Conservation (phyloP, 1,139 yeast genomes). For the Saccharomyces hybrid region DNA sequence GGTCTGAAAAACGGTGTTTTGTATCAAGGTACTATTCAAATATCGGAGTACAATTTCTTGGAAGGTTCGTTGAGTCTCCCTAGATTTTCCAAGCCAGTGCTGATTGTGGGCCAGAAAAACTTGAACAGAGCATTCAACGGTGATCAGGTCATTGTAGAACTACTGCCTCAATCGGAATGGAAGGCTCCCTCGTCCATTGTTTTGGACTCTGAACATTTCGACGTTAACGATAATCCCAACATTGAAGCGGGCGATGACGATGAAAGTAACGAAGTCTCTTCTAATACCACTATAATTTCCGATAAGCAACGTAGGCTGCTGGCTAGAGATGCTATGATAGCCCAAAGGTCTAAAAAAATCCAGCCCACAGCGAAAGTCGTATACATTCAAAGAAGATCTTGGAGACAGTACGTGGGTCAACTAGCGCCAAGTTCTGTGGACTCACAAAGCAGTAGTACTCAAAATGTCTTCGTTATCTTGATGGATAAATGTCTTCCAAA, state of each 20-base stretch:
- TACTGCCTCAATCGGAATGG: constrained; percentile 84
- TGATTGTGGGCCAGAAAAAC: constrained; percentile 74
- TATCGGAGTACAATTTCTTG: constrained; percentile 78
- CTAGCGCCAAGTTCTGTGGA: constrained; percentile 74
- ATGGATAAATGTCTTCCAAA: constrained; percentile 89
- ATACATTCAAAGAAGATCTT: constrained; percentile 80
- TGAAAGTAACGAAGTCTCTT: constrained; percentile 13
- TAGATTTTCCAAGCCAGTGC: constrained; percentile 73
- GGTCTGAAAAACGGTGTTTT: constrained; percentile 84
- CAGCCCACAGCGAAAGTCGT: constrained; percentile 93
- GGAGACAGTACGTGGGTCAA: constrained; percentile 97
- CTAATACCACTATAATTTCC: constrained; percentile 39
- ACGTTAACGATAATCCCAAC: constrained; percentile 56
- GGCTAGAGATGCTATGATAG: constrained; percentile 65
- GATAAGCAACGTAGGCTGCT: constrained; percentile 71
- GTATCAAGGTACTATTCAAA: constrained; percentile 74
- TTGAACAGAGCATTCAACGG: constrained; percentile 89
- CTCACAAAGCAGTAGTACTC: constrained; percentile 47
- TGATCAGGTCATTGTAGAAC: constrained; percentile 84
- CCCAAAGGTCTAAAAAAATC: constrained; percentile 48
- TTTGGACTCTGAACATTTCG: constrained; percentile 63
- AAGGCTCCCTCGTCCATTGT: constrained; percentile 74
- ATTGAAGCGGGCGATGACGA: constrained; percentile 43
- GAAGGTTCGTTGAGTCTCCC: constrained; percentile 78
- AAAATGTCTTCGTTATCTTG: constrained; percentile 74